Evolutionary conservation across 2,329 filamentous ascomycete genomes (phyloP).

Genomic region (Microsporum canis): DNA sequence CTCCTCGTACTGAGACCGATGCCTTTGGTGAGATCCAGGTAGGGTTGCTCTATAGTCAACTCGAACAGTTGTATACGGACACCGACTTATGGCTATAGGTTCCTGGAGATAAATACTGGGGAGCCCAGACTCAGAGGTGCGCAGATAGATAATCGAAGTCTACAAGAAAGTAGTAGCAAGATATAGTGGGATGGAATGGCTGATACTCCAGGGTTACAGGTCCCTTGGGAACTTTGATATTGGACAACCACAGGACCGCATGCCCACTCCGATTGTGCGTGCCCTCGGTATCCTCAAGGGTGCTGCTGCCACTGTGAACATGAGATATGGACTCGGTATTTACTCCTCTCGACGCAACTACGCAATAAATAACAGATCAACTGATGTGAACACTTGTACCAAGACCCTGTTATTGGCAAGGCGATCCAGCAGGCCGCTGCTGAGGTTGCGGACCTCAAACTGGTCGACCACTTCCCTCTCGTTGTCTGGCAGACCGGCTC

Average conservation of each 20-base stretch:
- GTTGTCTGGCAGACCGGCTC: conserved; percentile 99
- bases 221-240: conserved; percentile 97
- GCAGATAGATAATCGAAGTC: conserved; percentile 6
- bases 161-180: not conserved
- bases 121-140: conserved; percentile 82
- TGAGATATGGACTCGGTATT: conserved; percentile 72
- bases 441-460: conserved; percentile 87
- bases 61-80: not conserved
- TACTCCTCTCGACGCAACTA: not conserved
- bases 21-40: conserved; percentile 90
- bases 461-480: conserved; percentile 93
- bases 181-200: not conserved
- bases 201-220: conserved; percentile 20
- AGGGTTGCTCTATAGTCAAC: conserved; percentile 12
- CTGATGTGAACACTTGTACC: not conserved
- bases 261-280: conserved; percentile 83
- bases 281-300: conserved; percentile 97
- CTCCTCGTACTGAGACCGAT: conserved; percentile 74
- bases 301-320: conserved; percentile 89
- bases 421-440: conserved; percentile 90
- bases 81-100: conserved; percentile 39
- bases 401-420: conserved; percentile 77
- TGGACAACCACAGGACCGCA: conserved; percentile 97
- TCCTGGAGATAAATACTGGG: conserved; percentile 90
- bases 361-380: not conserved